A percentile compares a stretch with the other conserved stretches of the same genome.
Evolutionary conservation across 1,284 basidiomycete genomes (phyloP).

Genomic region (Cutaneotrichosporon spelunceum): DNA sequence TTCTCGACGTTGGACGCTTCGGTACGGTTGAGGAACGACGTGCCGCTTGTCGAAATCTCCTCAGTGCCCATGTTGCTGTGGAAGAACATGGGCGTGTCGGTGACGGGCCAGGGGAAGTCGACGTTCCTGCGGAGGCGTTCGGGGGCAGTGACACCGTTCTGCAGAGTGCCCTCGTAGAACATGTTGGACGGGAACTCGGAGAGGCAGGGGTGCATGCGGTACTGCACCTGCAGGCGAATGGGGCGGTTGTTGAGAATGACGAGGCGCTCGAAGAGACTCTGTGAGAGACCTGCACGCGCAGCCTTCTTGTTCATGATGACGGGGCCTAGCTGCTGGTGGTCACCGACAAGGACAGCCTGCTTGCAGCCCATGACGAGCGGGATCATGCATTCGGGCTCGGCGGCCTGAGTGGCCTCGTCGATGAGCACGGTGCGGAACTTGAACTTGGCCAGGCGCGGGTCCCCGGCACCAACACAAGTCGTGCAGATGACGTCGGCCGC

Average conservation of each 20-base stretch:
- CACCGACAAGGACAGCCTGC: conserved; percentile 96
- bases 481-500: conserved; percentile 98
- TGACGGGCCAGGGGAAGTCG: conserved; percentile 97
- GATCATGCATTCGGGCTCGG: conserved; percentile 99
- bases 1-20: conserved; percentile 99
- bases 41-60: conserved; percentile 97
- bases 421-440: conserved; percentile 98
- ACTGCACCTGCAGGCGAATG: conserved; percentile 97
- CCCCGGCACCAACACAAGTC: conserved; percentile 96
- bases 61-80: conserved; percentile 99
- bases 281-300: conserved; percentile 91
- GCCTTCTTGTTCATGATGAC: conserved; percentile 99
- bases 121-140: conserved; percentile 95
- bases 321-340: conserved; percentile 96
- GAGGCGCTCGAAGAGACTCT: conserved; percentile 95
- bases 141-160: conserved; percentile 98
- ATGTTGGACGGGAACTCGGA: conserved; percentile 99
- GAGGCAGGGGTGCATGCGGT: conserved; percentile 99
- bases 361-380: conserved; percentile 97
- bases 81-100: conserved; percentile 99
- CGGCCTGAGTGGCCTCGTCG: conserved; percentile 97
- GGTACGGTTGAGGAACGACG: conserved; percentile 96
- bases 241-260: conserved; percentile 93
- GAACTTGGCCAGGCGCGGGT: conserved; percentile 88
- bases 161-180: conserved; percentile 99